phyloP scores from a whole-genome alignment of 345 rosid species.

The Syzygium grande region DNA sequence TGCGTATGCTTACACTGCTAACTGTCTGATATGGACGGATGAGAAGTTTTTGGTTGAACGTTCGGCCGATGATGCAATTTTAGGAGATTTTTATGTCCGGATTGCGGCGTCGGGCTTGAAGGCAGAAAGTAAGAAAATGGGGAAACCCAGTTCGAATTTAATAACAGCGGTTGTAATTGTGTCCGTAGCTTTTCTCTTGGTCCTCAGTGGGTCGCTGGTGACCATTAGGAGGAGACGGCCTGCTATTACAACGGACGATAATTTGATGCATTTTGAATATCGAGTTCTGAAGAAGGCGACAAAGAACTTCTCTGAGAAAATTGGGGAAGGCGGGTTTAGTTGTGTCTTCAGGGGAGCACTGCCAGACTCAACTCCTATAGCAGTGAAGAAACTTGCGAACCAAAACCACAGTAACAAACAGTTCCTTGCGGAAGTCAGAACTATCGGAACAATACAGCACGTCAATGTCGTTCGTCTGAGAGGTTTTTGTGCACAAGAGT shows the following conservation, averaged over 20 bases:
- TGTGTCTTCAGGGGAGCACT: constrained; percentile 11
- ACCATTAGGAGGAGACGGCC: neutral
- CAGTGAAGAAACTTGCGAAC: constrained; percentile 16
- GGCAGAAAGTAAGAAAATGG: neutral
- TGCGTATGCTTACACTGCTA: constrained; percentile 11
- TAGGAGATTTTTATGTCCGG: neutral
- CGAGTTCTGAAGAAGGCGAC: constrained; percentile 6
- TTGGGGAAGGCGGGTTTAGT: constrained; percentile 16
- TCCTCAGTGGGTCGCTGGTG: neutral
- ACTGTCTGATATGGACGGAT: constrained; percentile 11
- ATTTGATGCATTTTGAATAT: constrained; percentile 3
- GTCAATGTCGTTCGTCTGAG: constrained; percentile 2
- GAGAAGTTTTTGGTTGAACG: neutral
- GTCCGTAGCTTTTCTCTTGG: neutral
- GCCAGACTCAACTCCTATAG: constrained; percentile 3
- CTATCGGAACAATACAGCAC: constrained; percentile 16
- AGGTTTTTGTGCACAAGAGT: constrained; percentile 13
- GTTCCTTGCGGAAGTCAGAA: constrained; percentile 16
- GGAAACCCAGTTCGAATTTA: neutral
- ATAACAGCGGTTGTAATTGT: neutral
- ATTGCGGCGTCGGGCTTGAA: too few relatives aligned
- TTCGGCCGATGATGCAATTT: neutral
- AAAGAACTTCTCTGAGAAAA: constrained; percentile 3
- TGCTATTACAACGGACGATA: neutral
- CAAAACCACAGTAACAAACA: neutral